Conservation (phyloP, 257 asterid genomes). For the Paraleonurus japonicus region DNA sequence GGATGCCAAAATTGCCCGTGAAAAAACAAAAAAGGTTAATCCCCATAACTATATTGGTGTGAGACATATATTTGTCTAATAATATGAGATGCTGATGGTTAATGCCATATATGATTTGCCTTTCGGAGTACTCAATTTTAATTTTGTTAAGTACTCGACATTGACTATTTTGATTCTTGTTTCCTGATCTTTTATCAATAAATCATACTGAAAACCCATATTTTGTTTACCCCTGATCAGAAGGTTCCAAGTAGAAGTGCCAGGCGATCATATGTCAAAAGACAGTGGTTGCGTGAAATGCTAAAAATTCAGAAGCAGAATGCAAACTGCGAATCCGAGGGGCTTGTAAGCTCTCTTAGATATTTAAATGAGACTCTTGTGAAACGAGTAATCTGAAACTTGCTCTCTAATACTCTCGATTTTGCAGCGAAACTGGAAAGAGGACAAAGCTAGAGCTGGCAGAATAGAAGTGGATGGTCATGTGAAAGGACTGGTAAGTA, state of each 20-base stretch:
- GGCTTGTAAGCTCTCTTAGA: slow-evolving; percentile 51
- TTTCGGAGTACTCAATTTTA: slow-evolving; percentile 8
- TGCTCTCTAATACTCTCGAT: slow-evolving; percentile 29
- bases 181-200: slow-evolving; percentile 7
- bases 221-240: slow-evolving; percentile 15
- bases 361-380: slow-evolving; percentile 20
- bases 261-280: slow-evolving; percentile 56
- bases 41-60: slow-evolving; percentile 1
- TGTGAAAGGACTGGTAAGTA: slow-evolving; percentile 45
- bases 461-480: slow-evolving; percentile 36
- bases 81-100: background rate
- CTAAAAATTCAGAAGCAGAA: slow-evolving; percentile 66
- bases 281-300: slow-evolving; percentile 77
- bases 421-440: slow-evolving; percentile 71
- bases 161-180: background rate
- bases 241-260: slow-evolving; percentile 90
- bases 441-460: slow-evolving; percentile 51
- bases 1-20: slow-evolving; percentile 35
- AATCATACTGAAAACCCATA: slow-evolving; percentile 15
- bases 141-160: background rate
- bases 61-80: slow-evolving; percentile 13
- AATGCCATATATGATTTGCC: background rate
- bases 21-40: slow-evolving; percentile 54
- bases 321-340: slow-evolving; percentile 54
- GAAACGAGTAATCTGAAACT: slow-evolving; percentile 1